Evolutionary conservation across 352 stramenopile genomes (phyloP).

Genomic region (Bremia lactucae): DNA sequence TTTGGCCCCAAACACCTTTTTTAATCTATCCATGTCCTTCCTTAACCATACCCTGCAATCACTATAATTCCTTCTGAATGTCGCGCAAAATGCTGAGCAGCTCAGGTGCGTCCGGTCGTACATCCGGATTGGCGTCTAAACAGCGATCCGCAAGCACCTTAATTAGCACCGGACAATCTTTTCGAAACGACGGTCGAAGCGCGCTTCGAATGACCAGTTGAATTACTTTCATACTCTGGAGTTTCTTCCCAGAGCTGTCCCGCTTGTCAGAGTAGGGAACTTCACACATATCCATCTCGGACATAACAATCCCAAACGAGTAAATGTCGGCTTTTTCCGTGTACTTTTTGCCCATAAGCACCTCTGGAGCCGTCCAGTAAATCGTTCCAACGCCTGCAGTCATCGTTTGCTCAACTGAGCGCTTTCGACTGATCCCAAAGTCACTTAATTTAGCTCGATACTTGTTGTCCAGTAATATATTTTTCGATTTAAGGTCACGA

Average conservation of each 20-base stretch:
- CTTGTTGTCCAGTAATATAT: constrained; percentile 34
- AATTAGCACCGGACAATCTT: constrained; percentile 36
- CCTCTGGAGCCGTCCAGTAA: constrained; percentile 71
- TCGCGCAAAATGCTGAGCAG: constrained; percentile 19
- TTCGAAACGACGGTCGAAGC: constrained; percentile 47
- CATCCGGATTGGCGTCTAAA: constrained; percentile 52
- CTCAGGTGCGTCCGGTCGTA: constrained; percentile 41
- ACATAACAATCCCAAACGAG: constrained; percentile 77
- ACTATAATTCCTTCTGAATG: constrained; percentile 28
- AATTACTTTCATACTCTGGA: constrained; percentile 77
- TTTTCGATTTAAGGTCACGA: constrained; percentile 76
- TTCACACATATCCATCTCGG: constrained; percentile 67
- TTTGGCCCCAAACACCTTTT: no score
- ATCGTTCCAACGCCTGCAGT: constrained; percentile 73
- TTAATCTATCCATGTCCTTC: no score
- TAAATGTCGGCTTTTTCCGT: constrained; percentile 74
- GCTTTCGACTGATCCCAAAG: constrained; percentile 66
- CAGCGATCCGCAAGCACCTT: constrained; percentile 50
- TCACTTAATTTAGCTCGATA: constrained; percentile 56
- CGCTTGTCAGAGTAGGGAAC: constrained; percentile 74
- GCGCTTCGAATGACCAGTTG: constrained; percentile 62
- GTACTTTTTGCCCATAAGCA: constrained; percentile 73
- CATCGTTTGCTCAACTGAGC: constrained; percentile 67
- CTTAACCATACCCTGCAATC: no score
- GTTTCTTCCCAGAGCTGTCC: constrained; percentile 50